Percentiles rank a stretch among this genome's conserved stretches.
Conservation (phyloP, 768 basidiomycete species). For the Xerocomus spinulosus region DNA sequence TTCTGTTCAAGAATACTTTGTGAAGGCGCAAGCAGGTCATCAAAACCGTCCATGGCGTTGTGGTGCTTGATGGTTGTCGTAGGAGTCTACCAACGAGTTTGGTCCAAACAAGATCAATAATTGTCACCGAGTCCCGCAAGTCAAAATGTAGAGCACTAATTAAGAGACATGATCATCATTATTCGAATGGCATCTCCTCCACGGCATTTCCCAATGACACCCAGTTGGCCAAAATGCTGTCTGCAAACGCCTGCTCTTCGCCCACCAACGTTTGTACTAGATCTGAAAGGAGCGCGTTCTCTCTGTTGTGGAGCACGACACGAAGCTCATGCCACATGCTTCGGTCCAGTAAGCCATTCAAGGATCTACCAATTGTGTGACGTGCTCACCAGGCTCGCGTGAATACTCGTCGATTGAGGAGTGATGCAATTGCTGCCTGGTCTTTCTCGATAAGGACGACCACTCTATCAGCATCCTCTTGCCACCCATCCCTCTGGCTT, state of each 20-base stretch:
- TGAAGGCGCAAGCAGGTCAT: constrained; percentile 65
- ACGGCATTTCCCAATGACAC: constrained; percentile 62
- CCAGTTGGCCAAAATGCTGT: constrained; percentile 69
- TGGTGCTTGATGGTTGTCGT: background rate
- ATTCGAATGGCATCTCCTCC: constrained; percentile 85
- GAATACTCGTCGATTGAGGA: constrained; percentile 77
- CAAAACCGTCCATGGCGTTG: constrained; percentile 66
- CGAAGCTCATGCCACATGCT: constrained; percentile 97
- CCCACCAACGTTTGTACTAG: constrained; percentile 67
- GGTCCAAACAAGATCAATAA: constrained; percentile 8
- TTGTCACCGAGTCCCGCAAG: constrained; percentile 7
- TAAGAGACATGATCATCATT: constrained; percentile 18
- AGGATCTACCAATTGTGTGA: background rate
- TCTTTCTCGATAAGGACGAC: constrained; percentile 76
- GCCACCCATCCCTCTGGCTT: constrained; percentile 77
- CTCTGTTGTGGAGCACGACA: constrained; percentile 85
- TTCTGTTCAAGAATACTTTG: constrained; percentile 64
- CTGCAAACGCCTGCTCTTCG: constrained; percentile 67
- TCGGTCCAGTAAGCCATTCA: constrained; percentile 9
- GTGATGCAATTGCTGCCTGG: constrained; percentile 70
- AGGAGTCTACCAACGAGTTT: background rate
- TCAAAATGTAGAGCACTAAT: constrained; percentile 11
- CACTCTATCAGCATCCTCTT: constrained; percentile 77
- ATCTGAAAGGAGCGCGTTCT: constrained; percentile 75
- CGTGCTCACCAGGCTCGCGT: constrained; percentile 73